phyloP scores from a whole-genome alignment of 345 rosid species.

The Populus pruinosa region DNA sequence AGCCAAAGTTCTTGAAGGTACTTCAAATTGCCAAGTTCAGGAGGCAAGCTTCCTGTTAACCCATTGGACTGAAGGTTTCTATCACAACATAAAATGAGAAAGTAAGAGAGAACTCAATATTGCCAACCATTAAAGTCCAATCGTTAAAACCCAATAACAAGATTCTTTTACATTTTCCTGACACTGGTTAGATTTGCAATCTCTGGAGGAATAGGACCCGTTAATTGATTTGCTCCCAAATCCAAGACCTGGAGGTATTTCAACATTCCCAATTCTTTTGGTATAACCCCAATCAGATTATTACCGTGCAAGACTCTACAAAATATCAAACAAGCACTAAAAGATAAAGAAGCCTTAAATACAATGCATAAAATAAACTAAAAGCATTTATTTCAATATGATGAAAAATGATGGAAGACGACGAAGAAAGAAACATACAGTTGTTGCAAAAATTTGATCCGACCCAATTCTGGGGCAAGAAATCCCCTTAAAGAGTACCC shows the following conservation, averaged over 20 bases:
- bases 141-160: background rate
- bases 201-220: constrained; percentile 84
- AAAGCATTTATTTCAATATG: background rate
- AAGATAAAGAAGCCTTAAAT: constrained; percentile 11
- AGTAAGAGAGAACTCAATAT: constrained; percentile 5
- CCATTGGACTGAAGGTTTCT: constrained; percentile 96
- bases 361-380: background rate
- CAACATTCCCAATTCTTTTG: constrained; percentile 82
- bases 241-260: constrained; percentile 72
- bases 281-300: constrained; percentile 68
- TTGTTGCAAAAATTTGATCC: constrained; percentile 63
- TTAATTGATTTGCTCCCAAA: constrained; percentile 79
- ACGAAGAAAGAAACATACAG: constrained; percentile 44
- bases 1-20: constrained; percentile 71
- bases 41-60: constrained; percentile 72
- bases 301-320: constrained; percentile 73
- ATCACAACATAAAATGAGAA: constrained; percentile 21
- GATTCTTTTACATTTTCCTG: constrained; percentile 47
- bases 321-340: constrained; percentile 14
- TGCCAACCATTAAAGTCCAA: constrained; percentile 4
- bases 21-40: constrained; percentile 73
- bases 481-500: constrained; percentile 70
- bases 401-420: background rate
- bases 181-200: constrained; percentile 60
- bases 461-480: constrained; percentile 78